Conservation (phyloP, 2,329 filamentous ascomycete genomes). For the Tothia fuscella region DNA sequence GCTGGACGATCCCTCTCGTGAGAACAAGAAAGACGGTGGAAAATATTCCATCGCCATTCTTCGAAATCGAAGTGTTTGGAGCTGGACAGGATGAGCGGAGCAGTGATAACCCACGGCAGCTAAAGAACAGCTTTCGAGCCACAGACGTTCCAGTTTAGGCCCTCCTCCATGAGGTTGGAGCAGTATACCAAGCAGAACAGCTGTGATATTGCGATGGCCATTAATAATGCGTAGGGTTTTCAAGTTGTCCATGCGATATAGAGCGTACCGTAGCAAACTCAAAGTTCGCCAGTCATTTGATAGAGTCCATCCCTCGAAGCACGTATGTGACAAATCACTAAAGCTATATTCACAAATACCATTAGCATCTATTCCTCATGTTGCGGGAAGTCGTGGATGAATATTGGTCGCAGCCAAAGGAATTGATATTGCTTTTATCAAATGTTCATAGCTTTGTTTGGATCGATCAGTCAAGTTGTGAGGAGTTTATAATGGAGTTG, state of each 20-base stretch:
- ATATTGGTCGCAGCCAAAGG: too few species aligned
- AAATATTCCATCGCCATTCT: constrained; percentile 23
- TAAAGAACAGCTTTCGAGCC: constrained; percentile 34
- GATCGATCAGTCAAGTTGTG: too few species aligned
- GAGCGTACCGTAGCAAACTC: constrained; percentile 26
- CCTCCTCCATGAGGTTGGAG: constrained; percentile 23
- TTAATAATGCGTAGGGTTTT: constrained; percentile 33
- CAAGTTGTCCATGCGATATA: constrained; percentile 29
- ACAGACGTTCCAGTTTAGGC: constrained; percentile 27
- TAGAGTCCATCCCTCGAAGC: constrained; percentile 28
- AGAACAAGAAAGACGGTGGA: constrained; percentile 18
- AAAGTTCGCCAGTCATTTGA: constrained; percentile 29
- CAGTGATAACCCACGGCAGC: constrained; percentile 18
- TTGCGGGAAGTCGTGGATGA: too few species aligned
- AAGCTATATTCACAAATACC: too few species aligned
- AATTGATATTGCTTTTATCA: too few species aligned
- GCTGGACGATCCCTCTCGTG: constrained; percentile 16
- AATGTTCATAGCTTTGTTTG: too few species aligned
- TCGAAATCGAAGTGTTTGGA: constrained; percentile 31
- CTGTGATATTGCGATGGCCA: constrained; percentile 31
- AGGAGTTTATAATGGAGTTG: too few species aligned
- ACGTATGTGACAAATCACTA: constrained; percentile 27
- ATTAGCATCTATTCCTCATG: not conserved
- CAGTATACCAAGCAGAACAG: constrained; percentile 28
- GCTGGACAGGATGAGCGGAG: constrained; percentile 14